phyloP scores from a whole-genome alignment of 768 basidiomycete genomes.

The Pisolithus microcarpus region DNA sequence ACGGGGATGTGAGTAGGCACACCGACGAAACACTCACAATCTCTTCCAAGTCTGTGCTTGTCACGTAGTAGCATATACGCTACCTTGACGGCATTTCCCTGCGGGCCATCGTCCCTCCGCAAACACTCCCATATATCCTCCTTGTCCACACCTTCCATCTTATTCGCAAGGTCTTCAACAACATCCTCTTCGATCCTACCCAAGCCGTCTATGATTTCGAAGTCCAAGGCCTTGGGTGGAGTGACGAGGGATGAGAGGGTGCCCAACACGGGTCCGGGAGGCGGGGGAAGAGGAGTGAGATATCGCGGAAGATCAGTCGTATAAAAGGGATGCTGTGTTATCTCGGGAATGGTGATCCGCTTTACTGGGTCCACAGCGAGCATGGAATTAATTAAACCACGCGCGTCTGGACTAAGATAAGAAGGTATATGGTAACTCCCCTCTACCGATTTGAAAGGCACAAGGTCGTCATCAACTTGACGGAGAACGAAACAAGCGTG shows the following conservation, averaged over 20 bases:
- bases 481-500: neutral
- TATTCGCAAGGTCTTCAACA: slow-evolving; percentile 69
- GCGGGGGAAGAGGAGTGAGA: slow-evolving; percentile 74
- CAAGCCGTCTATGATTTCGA: slow-evolving; percentile 84
- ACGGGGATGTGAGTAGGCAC: neutral
- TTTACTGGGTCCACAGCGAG: slow-evolving; percentile 91
- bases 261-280: slow-evolving; percentile 69
- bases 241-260: slow-evolving; percentile 66
- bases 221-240: slow-evolving; percentile 61
- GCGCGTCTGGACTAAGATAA: slow-evolving; percentile 74
- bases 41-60: slow-evolving; percentile 75
- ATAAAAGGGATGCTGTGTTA: slow-evolving; percentile 88
- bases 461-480: neutral
- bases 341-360: slow-evolving; percentile 89
- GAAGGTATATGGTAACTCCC: slow-evolving; percentile 81
- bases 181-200: slow-evolving; percentile 90
- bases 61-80: slow-evolving; percentile 92
- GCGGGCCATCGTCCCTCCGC: slow-evolving; percentile 72
- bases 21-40: slow-evolving; percentile 51
- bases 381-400: slow-evolving; percentile 78
- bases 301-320: slow-evolving; percentile 79
- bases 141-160: slow-evolving; percentile 68
- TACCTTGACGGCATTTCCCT: slow-evolving; percentile 92
- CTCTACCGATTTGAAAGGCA: slow-evolving; percentile 38
- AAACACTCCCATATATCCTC: slow-evolving; percentile 87